A percentile compares a stretch with the other conserved stretches of the same genome.
Conservation (phyloP, 139 green algal genomes). For the Edaphochlamys debaryana region DNA sequence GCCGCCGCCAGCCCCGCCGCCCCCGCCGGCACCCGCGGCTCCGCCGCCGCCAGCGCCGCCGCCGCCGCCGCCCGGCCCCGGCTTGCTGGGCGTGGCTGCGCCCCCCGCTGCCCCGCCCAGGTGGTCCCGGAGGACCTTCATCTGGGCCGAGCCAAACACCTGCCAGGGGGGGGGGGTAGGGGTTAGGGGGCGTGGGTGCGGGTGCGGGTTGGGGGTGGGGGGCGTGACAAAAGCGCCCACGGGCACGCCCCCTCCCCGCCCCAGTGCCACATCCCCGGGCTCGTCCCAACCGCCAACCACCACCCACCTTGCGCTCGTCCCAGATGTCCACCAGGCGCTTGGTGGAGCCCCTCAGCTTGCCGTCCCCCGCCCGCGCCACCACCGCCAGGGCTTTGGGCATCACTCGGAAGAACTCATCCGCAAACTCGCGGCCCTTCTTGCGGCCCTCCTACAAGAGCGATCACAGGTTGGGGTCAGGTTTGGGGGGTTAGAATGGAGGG, state of each 20-base stretch:
- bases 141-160: constrained; percentile 55
- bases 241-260: too few species aligned
- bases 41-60: neutral
- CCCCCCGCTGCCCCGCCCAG: neutral
- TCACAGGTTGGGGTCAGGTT: neutral
- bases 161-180: constrained; percentile 7
- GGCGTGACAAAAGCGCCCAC: too few species aligned
- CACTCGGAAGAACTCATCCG: constrained; percentile 68
- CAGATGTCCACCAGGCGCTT: constrained; percentile 53
- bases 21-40: neutral
- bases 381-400: constrained; percentile 45
- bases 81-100: neutral
- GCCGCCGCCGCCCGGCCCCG: neutral
- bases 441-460: constrained; percentile 73
- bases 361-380: constrained; percentile 35
- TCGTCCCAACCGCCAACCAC: too few species aligned
- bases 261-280: too few species aligned
- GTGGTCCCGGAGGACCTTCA: constrained; percentile 48
- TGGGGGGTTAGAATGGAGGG: too few species aligned
- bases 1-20: neutral
- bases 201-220: too few species aligned
- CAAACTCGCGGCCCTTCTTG: constrained; percentile 73
- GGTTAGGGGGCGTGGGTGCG: too few species aligned
- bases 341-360: constrained; percentile 3
- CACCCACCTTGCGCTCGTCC: constrained; percentile 54